phyloP scores from a whole-genome alignment of 345 rosid genomes.

The Aegle marmelos region DNA sequence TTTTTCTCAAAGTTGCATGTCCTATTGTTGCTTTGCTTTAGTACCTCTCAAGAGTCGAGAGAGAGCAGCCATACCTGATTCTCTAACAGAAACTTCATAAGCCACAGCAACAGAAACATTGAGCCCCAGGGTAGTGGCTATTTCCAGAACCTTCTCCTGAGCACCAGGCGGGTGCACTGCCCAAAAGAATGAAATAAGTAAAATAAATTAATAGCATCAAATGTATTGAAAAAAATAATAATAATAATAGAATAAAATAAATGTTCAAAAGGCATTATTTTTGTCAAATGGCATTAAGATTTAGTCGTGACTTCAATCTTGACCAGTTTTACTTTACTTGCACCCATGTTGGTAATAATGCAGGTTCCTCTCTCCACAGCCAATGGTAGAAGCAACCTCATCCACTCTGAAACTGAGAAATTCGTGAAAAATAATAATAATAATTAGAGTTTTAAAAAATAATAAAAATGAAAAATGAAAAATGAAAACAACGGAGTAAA shows the following conservation, averaged over 20 bases:
- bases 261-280: neutral
- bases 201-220: neutral
- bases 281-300: neutral
- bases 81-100: conserved; percentile 45
- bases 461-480: neutral
- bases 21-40: neutral
- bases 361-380: conserved; percentile 71
- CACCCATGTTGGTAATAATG: conserved; percentile 93
- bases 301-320: neutral
- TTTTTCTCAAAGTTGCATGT: no score
- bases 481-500: neutral
- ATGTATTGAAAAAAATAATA: no score
- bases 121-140: conserved; percentile 64
- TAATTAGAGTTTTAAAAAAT: no score
- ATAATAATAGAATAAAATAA: neutral
- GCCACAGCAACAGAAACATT: conserved; percentile 69
- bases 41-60: neutral
- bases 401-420: conserved; percentile 75
- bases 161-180: conserved; percentile 83
- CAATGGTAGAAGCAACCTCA: conserved; percentile 70
- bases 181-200: neutral
- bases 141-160: conserved; percentile 61
- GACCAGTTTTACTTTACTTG: conserved; percentile 43
- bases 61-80: conserved; percentile 34
- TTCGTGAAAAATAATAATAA: neutral